Evolutionary conservation across 306 rosid species (phyloP).

Genomic region (Crataegus laevigata): DNA sequence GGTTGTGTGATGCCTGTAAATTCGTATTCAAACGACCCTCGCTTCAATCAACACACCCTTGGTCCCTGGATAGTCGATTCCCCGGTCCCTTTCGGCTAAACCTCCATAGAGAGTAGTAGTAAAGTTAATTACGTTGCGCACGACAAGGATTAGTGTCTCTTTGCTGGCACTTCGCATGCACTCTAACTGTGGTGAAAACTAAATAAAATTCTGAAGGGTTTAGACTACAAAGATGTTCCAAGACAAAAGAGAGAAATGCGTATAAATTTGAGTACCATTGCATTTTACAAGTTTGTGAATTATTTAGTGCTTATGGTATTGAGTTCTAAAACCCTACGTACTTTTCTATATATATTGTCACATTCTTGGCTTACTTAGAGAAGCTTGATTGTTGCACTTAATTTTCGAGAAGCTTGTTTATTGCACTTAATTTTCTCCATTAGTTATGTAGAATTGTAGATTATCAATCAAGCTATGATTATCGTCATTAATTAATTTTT

Average conservation of each 20-base stretch:
- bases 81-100: neutral
- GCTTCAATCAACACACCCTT: neutral
- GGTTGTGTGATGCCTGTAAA: neutral
- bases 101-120: neutral
- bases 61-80: neutral
- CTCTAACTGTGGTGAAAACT: neutral
- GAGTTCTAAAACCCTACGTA: too few relatives aligned
- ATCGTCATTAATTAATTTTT: too few relatives aligned
- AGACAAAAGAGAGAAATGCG: too few relatives aligned
- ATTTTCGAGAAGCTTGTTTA: neutral
- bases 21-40: neutral
- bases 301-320: too few relatives aligned
- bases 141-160: constrained; percentile 9
- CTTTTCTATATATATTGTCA: neutral
- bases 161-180: neutral
- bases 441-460: too few relatives aligned
- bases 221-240: too few relatives aligned
- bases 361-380: neutral
- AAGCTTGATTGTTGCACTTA: neutral
- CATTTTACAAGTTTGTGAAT: too few relatives aligned
- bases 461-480: too few relatives aligned
- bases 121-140: neutral
- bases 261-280: too few relatives aligned
- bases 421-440: too few relatives aligned
- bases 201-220: neutral